Base-by-base conservation (phyloP, 805 yeast species). In the Cyberlindnera euphorbiae region DNA sequence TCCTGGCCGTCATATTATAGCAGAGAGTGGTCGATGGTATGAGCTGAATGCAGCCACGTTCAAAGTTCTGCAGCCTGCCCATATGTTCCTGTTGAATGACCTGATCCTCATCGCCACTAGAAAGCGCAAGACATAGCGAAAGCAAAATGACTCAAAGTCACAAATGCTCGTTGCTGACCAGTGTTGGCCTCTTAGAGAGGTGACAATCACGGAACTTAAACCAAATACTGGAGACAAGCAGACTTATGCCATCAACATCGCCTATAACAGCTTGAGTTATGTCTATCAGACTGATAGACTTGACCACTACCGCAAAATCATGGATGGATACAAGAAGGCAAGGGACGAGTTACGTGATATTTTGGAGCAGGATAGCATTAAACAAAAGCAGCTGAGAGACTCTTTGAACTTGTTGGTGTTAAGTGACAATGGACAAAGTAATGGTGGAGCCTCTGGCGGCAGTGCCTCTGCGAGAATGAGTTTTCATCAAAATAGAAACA, bases 31-130 rank as follows among this genome's bases (percentile, higher is more conserved):
- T 3, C 72, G 88, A 32, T 89, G 96, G 96, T 76, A 73, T 39
- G 96, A 88, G 58, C 63, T 89, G 41, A 88, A 87, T 51, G 76
- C 82, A 3, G 88, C 93, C 0, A 86, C 95, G 10, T 77, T 86
- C 75, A 85, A 85, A 55, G 80, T 88, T 1, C 66, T 80, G 23
- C 79, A 82, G 46, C 79, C 86, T 2, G 78, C 82, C 5, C 94
- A 83, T 50, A 57, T 89, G 30, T 83, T 84, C 50, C 59, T 89
- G 8, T 64, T 89, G 47, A 88, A 82, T 53, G 97, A 89, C 57
- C 69, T 79, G 49, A 56, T 88, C 1, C 60, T 89, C 38, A 67
- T 89, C 26, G 95, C 96, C 0, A 69, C 84, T 1, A 72, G 77
- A 41, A 76, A 75, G 42, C 53, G 71, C 28, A 53, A 66, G 25